Conservation (phyloP, 1,284 basidiomycete genomes). For the Fomes fomentarius region DNA sequence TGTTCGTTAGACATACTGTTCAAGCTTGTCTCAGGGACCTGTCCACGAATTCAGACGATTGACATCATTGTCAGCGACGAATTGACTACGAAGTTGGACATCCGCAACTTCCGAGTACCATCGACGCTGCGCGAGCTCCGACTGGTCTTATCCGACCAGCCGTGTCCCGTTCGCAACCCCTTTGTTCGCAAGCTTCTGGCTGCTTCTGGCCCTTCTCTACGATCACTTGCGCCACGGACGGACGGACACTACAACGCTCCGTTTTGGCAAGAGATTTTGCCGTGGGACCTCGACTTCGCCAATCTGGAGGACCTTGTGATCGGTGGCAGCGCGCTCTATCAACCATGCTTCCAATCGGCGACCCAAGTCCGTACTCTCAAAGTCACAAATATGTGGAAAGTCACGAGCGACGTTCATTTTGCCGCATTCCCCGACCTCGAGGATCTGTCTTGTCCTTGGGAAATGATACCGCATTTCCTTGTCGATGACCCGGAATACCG, state of each 20-base stretch:
- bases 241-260: background rate
- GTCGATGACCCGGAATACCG: background rate
- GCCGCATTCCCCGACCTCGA: background rate
- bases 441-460: background rate
- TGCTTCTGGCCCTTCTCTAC: background rate
- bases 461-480: background rate
- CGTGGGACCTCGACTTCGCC: background rate
- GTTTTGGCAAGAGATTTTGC: background rate
- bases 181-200: background rate
- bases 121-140: background rate
- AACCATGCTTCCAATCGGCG: background rate
- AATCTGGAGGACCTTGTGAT: background rate
- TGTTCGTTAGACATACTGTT: background rate
- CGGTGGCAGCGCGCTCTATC: background rate
- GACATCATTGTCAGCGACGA: background rate
- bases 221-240: background rate
- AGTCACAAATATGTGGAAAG: background rate
- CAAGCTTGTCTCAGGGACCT: background rate
- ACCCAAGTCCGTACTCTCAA: background rate
- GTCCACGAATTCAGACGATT: background rate
- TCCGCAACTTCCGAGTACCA: background rate
- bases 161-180: background rate
- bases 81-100: too few relatives aligned
- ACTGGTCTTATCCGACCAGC: background rate
- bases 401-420: background rate